phyloP scores from a whole-genome alignment of 345 rosid genomes.

The Euphorbia peplus region DNA sequence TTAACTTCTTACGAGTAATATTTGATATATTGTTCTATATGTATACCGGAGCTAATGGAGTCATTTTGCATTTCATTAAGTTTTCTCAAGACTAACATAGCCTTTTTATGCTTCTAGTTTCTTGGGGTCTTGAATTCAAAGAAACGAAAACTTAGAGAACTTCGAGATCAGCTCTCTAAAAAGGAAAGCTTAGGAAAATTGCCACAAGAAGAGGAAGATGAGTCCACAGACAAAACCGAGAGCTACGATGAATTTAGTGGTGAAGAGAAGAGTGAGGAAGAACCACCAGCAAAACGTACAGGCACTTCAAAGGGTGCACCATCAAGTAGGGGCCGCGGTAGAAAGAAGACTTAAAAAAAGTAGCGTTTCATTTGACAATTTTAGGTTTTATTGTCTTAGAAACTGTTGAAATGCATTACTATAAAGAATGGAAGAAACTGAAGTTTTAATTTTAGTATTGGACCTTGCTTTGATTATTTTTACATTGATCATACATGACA shows the following conservation, averaged over 20 bases:
- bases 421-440: neutral
- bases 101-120: conserved; percentile 43
- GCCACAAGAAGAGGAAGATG: conserved; percentile 53
- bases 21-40: neutral
- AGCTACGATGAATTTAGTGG: conserved; percentile 52
- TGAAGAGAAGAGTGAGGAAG: conserved; percentile 41
- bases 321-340: conserved; percentile 33
- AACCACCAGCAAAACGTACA: conserved; percentile 31
- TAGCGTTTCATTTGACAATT: conserved; percentile 13
- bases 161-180: conserved; percentile 58
- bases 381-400: neutral
- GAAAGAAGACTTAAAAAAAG: conserved; percentile 38
- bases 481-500: neutral
- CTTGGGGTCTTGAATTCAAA: conserved; percentile 67
- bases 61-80: neutral
- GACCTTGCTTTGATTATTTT: neutral
- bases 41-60: neutral
- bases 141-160: conserved; percentile 79
- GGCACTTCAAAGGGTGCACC: conserved; percentile 36
- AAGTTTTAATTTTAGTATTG: neutral
- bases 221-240: conserved; percentile 57
- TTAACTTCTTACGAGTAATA: neutral
- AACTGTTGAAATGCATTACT: neutral
- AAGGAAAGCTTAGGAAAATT: conserved; percentile 35
- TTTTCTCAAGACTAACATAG: conserved; percentile 8